A percentile compares a stretch with the other conserved stretches of the same genome.
Evolutionary conservation across 2,329 filamentous ascomycete species (phyloP).

Genomic region (Clarireedia sp.): DNA sequence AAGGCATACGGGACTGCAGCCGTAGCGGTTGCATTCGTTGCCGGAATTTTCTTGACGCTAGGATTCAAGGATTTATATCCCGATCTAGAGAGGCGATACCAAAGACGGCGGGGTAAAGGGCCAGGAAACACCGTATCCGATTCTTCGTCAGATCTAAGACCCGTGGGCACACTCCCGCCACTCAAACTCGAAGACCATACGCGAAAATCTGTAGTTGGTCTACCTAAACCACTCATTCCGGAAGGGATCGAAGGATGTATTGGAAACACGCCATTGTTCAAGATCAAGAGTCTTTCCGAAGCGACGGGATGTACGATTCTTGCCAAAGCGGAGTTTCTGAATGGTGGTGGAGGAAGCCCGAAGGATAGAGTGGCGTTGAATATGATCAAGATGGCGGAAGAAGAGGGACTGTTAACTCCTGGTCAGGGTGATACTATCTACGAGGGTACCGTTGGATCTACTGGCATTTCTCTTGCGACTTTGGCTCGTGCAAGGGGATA

Average conservation of each 20-base stretch:
- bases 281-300: constrained; percentile 75
- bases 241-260: constrained; percentile 87
- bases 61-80: constrained; percentile 75
- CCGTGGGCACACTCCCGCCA: constrained; percentile 31
- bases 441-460: constrained; percentile 94
- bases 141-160: constrained; percentile 17
- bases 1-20: constrained; percentile 58
- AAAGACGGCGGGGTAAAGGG: constrained; percentile 33
- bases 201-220: constrained; percentile 25
- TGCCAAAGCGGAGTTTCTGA: constrained; percentile 92
- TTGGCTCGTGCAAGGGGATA: constrained; percentile 85
- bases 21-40: constrained; percentile 63
- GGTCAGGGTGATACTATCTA: constrained; percentile 89
- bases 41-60: constrained; percentile 67
- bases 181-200: constrained; percentile 51
- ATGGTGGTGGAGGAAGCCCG: constrained; percentile 86
- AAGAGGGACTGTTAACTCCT: constrained; percentile 65
- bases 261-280: constrained; percentile 84
- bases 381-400: constrained; percentile 81
- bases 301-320: constrained; percentile 85
- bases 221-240: constrained; percentile 39
- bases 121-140: constrained; percentile 5
- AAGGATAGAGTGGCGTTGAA: constrained; percentile 91
- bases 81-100: constrained; percentile 60
- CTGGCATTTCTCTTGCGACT: constrained; percentile 87